Evolutionary conservation across 106 monocot genomes (phyloP), one percentile per base, ranked within the genome.

Genomic region (Apostasia ramifera): DNA sequence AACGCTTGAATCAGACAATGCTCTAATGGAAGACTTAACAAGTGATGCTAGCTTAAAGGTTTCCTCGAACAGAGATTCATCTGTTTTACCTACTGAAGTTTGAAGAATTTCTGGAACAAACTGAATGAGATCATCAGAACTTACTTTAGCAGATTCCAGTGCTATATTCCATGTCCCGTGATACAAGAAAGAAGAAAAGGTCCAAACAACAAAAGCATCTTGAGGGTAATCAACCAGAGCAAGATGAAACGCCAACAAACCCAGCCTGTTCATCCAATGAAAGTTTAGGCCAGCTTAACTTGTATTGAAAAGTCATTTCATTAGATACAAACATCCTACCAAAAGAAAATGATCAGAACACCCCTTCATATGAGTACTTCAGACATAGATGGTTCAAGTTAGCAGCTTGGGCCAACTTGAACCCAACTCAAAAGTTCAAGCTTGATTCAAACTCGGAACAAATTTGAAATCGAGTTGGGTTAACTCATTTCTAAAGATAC

Each of bases 211-310:
- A 40, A 78, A 61, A 55, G 85, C 51, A 71, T 91, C 80, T 84
- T 95, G 88, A 66, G 95, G 95, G 67, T 75, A 68, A 63, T 83
- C 53, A 66, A 95, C 56, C 49, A 95, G 72, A 69, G 95, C 82
- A 65, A 85, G 43, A 79, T 95, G 95, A 79, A 95, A 91, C 69
- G 88, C 88, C 68, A 95, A 63, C 57, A 95, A 55, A 38, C 72
- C 85, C 45, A 88, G 40, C 95, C 95, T 95, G 91, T 76, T 46
- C 41, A 67, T 5, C 8, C 46, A 8, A 65, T 47, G 14, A 26
- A 13, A 7, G 6, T 26, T 65, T 65, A 47, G 26, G 48, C 2
- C 13, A 15, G 63, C n/a, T n/a, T n/a, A n/a, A n/a, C n/a, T 44
- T n/a, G 1, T 13, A 13, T 44, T 4, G n/a, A 13, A 46, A 8